Conservation (phyloP, 345 rosid species). For the Excoecaria cochinchinensis region DNA sequence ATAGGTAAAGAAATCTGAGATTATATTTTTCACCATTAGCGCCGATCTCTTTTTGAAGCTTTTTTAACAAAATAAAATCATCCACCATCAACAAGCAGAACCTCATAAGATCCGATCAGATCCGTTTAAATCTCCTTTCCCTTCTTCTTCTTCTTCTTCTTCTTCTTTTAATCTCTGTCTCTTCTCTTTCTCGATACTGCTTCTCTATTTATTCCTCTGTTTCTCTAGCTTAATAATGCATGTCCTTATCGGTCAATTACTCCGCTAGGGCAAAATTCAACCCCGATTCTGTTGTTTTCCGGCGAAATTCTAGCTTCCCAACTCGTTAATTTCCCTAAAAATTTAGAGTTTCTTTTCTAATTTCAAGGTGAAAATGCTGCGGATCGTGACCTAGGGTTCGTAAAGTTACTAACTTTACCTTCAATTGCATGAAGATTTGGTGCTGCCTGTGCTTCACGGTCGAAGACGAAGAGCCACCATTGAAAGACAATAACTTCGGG, state of each 20-base stretch:
- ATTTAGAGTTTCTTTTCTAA: conserved; percentile 10
- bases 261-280: neutral
- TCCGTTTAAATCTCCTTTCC: conserved; percentile 21
- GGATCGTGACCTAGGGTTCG: conserved; percentile 62
- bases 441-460: conserved; percentile 67
- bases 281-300: neutral
- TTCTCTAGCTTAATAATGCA: neutral
- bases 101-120: conserved; percentile 44
- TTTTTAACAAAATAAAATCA: neutral
- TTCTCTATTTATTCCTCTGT: neutral
- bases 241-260: conserved; percentile 12
- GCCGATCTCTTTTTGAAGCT: conserved; percentile 16
- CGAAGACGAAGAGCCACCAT: conserved; percentile 23
- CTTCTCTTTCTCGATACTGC: neutral
- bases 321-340: conserved; percentile 16
- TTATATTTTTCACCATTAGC: conserved; percentile 16
- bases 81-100: conserved; percentile 13
- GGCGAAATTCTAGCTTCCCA: conserved; percentile 11
- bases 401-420: conserved; percentile 11
- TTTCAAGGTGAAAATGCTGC: conserved; percentile 30
- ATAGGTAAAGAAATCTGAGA: neutral
- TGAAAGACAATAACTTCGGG: neutral
- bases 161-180: neutral
- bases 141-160: neutral
- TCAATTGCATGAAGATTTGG: conserved; percentile 88